Percentiles rank a stretch among this genome's conserved stretches.
These are phyloP conservation scores for Candida sp. DNA, from an alignment of 1,139 yeast genomes.

Conservation along the genomic window DNA sequence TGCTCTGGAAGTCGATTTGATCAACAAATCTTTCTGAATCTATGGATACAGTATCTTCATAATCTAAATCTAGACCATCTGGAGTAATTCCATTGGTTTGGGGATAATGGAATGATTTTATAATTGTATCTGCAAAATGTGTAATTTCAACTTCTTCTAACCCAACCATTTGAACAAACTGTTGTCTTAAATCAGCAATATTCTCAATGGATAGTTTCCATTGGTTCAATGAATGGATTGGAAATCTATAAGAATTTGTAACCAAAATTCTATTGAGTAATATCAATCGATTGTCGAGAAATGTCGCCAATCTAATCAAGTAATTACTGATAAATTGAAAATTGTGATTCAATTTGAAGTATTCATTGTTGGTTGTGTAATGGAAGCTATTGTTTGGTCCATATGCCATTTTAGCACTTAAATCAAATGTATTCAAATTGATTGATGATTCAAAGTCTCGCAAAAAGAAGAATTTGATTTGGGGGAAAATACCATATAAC, in stretches of 20 bases:
- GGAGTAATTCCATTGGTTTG: conserved; percentile 6
- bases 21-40: background rate
- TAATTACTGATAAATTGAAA: conserved; percentile 28
- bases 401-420: conserved; percentile 15
- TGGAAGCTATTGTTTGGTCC: background rate
- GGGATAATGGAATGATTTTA: conserved; percentile 29
- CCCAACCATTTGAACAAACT: conserved; percentile 22
- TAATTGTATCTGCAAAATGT: conserved; percentile 23
- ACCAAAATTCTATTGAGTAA: conserved; percentile 27
- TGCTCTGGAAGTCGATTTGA: conserved; percentile 1
- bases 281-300: conserved; percentile 21
- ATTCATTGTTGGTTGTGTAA: conserved; percentile 10
- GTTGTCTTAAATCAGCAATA: conserved; percentile 20
- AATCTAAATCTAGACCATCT: background rate
- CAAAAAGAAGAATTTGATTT: conserved; percentile 37
- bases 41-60: background rate
- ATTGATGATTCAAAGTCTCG: conserved; percentile 44
- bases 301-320: conserved; percentile 29
- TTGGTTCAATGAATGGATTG: conserved; percentile 25
- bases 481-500: conserved; percentile 37
- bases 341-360: conserved; percentile 15
- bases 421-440: conserved; percentile 35
- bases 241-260: conserved; percentile 22
- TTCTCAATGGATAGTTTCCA: conserved; percentile 28
- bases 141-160: conserved; percentile 24